phyloP scores from a whole-genome alignment of 2,329 filamentous ascomycete genomes.

The Alternaria metachromatica region DNA sequence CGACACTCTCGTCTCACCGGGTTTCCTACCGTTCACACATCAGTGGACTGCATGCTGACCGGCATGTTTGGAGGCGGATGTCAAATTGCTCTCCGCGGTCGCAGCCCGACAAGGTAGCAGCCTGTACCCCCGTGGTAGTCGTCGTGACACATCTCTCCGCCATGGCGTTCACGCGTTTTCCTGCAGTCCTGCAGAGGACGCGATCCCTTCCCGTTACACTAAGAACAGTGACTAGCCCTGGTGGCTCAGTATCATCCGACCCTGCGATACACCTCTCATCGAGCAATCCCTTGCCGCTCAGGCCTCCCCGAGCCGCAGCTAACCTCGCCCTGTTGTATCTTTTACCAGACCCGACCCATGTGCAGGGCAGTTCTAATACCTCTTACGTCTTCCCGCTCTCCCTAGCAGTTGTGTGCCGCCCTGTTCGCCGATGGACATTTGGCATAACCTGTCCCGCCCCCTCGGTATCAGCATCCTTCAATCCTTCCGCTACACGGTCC shows the following conservation, averaged over 20 bases:
- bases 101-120: constrained; percentile 41
- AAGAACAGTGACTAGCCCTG: constrained; percentile 31
- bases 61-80: constrained; percentile 18
- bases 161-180: constrained; percentile 35
- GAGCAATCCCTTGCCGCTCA: constrained; percentile 41
- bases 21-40: constrained; percentile 9
- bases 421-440: constrained; percentile 39
- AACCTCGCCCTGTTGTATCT: constrained; percentile 33
- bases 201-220: constrained; percentile 38
- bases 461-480: constrained; percentile 27
- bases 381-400: constrained; percentile 27
- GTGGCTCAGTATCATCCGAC: constrained; percentile 38
- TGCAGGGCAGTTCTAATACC: constrained; percentile 27
- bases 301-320: constrained; percentile 23
- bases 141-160: constrained; percentile 37
- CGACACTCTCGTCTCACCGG: constrained; percentile 3
- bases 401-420: constrained; percentile 28
- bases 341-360: constrained; percentile 25
- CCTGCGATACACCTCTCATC: constrained; percentile 20
- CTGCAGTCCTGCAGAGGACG: constrained; percentile 20
- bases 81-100: constrained; percentile 19
- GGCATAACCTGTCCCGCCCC: constrained; percentile 30
- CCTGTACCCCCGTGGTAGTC: constrained; percentile 39
- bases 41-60: constrained; percentile 10
- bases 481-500: constrained; percentile 28